These are phyloP conservation scores for Euphorbia schlechtendalii DNA, from an alignment of 441 rosid species.

Conservation along the genomic window DNA sequence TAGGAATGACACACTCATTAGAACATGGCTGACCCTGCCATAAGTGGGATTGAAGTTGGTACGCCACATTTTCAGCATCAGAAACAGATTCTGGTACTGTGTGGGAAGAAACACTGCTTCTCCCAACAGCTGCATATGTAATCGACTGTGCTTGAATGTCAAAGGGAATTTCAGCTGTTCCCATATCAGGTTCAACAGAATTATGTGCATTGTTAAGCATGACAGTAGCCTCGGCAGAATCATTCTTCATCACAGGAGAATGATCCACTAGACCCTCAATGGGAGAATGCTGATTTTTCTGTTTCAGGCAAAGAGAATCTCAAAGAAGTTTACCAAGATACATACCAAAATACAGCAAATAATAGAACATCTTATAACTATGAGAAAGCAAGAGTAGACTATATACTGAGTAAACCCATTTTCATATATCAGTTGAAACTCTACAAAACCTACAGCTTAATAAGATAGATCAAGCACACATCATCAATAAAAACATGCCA, in stretches of 20 bases:
- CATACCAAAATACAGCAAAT: background rate
- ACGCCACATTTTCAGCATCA: constrained; percentile 39
- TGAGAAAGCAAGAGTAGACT: background rate
- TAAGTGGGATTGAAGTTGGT: constrained; percentile 37
- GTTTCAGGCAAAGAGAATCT: constrained; percentile 22
- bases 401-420: constrained; percentile 2
- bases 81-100: constrained; percentile 34
- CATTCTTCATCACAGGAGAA: constrained; percentile 41
- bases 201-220: constrained; percentile 32
- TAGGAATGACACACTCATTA: constrained; percentile 28
- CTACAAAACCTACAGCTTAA: no score
- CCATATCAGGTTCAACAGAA: constrained; percentile 40
- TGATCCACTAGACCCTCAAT: constrained; percentile 39
- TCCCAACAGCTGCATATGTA: constrained; percentile 32
- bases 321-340: background rate
- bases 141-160: constrained; percentile 32
- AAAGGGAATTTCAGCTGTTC: constrained; percentile 28
- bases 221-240: constrained; percentile 36
- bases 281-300: constrained; percentile 42
- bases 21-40: constrained; percentile 38
- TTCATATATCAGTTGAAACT: constrained; percentile 1
- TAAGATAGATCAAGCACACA: background rate
- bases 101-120: constrained; percentile 30
- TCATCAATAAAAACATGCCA: background rate
- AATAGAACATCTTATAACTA: background rate